Percentiles rank a stretch among this genome's conserved stretches.
Conservation (phyloP, 495 filamentous ascomycete species). For the Diplogelasinospora grovesii region DNA sequence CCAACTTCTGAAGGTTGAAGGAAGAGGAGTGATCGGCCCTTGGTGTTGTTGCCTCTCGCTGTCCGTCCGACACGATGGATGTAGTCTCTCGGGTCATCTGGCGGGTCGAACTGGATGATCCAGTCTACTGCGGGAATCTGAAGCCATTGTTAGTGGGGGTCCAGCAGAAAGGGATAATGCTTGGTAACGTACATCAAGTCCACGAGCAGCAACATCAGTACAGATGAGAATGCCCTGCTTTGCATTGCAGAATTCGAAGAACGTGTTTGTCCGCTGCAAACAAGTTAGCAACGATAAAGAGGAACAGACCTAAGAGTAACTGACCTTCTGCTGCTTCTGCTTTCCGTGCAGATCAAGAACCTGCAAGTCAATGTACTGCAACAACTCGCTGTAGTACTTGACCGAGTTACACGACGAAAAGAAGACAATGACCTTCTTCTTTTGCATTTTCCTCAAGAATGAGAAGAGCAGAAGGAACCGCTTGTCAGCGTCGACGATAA, state of each 20-base stretch:
- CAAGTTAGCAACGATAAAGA: too few relatives aligned
- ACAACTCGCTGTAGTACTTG: conserved; percentile 87
- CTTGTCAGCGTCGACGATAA: conserved; percentile 86
- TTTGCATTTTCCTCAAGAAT: conserved; percentile 81
- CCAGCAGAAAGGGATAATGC: too few relatives aligned
- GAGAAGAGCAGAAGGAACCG: conserved; percentile 92
- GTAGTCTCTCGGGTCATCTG: conserved; percentile 86
- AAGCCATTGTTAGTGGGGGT: too few relatives aligned
- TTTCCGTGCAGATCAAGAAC: conserved; percentile 87
- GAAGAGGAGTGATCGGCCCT: conserved; percentile 83
- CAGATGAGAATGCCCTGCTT: conserved; percentile 84
- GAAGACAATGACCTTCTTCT: conserved; percentile 97
- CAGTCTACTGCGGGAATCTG: conserved; percentile 90
- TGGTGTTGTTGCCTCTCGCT: conserved; percentile 75
- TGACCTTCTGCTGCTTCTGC: conserved; percentile 97
- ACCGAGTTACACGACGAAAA: conserved; percentile 90
- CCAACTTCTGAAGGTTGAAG: conserved; percentile 87
- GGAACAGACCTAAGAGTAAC: too few relatives aligned
- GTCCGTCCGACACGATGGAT: conserved; percentile 97
- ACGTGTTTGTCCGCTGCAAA: conserved; percentile 91
- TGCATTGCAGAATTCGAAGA: conserved; percentile 98
- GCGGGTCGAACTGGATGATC: conserved; percentile 94
- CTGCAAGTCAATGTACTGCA: conserved; percentile 94
- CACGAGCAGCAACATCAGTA: conserved; percentile 92
- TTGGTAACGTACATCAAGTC: too few relatives aligned